Evolutionary conservation across 164 flowering plant genomes (phyloP), one percentile per base, ranked within the genome.

Genomic region (Echeveria elegans): DNA sequence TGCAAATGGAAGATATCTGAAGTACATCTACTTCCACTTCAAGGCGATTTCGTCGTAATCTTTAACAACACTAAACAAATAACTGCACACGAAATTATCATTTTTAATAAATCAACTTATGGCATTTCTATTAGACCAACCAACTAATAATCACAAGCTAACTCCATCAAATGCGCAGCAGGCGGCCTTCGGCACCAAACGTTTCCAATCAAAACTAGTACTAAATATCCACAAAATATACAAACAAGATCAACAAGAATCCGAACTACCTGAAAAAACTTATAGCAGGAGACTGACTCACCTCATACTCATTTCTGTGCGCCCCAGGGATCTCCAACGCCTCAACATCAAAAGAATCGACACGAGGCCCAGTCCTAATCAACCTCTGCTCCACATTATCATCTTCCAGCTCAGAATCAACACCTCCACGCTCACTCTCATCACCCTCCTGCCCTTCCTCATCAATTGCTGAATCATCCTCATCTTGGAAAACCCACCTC

Each of bases 341-440:
- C 70, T 94, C 98, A 4, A 91, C 97, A 73, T 91, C 98, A 66
- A 94, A 94, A 11, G 98, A 94, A 79, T 94, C 97, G 10, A 94
- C 71, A 36, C 92, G 74, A 0, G 96, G 97, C 2, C 98, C 97
- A 14, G 98, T 94, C 10, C 98, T 83, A 68, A 94, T 83, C 85
- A 94, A 71, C 43, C 83, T 23, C 56, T 68, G 53, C 50, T 59
- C 65, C 62, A 65, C 75, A 67, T 73, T 82, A 1, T 73, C 78
- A 3, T 75, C 76, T 0, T 74, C 78, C 1, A 38, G 69, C 12
- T 66, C 76, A 21, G 70, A 68, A 68, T 68, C 70, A 37, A 21
- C 65, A 8, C 63, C 63, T 1, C 43, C 69, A 34, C 52, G 64
- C 26, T 30, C 28, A 24, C 45, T 63, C 16, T 11, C 15, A 4